Percentiles rank a stretch among this genome's conserved stretches.
phyloP scores from a whole-genome alignment of 1,284 basidiomycete genomes.

The Laetiporus sulphureus region DNA sequence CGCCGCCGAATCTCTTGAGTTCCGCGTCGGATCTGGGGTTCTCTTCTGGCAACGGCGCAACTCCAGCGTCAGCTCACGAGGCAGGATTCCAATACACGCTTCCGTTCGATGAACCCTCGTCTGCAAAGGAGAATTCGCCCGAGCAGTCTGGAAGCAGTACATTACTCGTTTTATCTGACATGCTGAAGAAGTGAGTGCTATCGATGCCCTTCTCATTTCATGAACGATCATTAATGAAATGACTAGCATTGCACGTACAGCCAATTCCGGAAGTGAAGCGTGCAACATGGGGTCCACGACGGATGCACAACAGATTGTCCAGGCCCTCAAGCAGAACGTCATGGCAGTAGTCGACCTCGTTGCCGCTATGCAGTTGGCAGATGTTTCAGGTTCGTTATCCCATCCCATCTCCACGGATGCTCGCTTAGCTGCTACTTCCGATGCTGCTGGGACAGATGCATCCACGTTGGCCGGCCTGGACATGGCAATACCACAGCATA shows the following conservation, averaged over 20 bases:
- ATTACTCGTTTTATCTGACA: constrained; percentile 31
- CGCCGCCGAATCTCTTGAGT: constrained; percentile 24
- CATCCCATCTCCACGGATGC: constrained; percentile 13
- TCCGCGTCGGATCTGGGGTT: constrained; percentile 26
- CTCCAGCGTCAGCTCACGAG: constrained; percentile 25
- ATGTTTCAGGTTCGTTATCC: constrained; percentile 20
- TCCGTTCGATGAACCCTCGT: constrained; percentile 19
- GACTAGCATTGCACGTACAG: constrained; percentile 35
- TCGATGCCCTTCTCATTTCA: constrained; percentile 10
- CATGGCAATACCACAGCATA: constrained; percentile 15
- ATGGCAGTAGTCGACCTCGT: constrained; percentile 42
- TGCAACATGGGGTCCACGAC: constrained; percentile 39
- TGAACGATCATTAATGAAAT: constrained; percentile 10
- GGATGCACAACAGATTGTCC: constrained; percentile 39
- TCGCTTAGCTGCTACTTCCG: no score
- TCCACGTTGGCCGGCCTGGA: constrained; percentile 13
- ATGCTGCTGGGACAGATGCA: constrained; percentile 6
- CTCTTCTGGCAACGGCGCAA: constrained; percentile 24
- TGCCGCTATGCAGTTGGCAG: constrained; percentile 36
- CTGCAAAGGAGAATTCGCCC: constrained; percentile 21
- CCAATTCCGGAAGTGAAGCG: constrained; percentile 40
- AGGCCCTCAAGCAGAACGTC: constrained; percentile 41
- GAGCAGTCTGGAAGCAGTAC: constrained; percentile 29
- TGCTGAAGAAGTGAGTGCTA: constrained; percentile 32
- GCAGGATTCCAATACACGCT: constrained; percentile 25